These are phyloP conservation scores for Aureobasidium sp. DNA, from an alignment of 2,329 filamentous ascomycete species.

Conservation along the genomic window DNA sequence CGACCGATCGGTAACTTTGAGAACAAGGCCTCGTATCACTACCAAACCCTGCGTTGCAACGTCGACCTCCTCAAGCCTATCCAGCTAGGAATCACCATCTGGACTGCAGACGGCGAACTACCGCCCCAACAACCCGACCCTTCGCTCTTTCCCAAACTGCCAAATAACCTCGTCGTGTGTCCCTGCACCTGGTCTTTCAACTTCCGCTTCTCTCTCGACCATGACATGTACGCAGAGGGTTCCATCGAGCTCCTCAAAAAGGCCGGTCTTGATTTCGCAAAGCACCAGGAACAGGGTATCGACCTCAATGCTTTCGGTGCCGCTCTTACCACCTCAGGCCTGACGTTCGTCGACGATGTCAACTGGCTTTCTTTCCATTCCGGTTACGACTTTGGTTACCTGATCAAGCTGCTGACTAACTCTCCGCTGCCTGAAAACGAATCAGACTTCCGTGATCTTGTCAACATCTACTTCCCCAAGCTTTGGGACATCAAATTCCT, in stretches of 20 bases:
- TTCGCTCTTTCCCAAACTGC: slow-evolving; percentile 38
- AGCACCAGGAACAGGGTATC: slow-evolving; percentile 80
- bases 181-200: slow-evolving; percentile 99
- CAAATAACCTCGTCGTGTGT: slow-evolving; percentile 49
- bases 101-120: slow-evolving; percentile 81
- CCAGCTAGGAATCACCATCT: slow-evolving; percentile 89
- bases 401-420: slow-evolving; percentile 87
- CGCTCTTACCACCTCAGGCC: slow-evolving; percentile 80
- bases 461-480: slow-evolving; percentile 87
- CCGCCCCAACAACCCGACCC: slow-evolving; percentile 59
- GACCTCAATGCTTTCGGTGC: slow-evolving; percentile 83
- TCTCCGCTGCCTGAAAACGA: slow-evolving; percentile 80
- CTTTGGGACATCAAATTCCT: slow-evolving; percentile 96
- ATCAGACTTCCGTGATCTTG: slow-evolving; percentile 75
- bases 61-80: slow-evolving; percentile 97
- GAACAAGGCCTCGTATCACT: slow-evolving; percentile 96
- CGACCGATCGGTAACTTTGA: slow-evolving; percentile 85
- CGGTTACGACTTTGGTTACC: slow-evolving; percentile 95
- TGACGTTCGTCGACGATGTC: slow-evolving; percentile 79
- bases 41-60: slow-evolving; percentile 93
- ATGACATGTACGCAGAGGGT: slow-evolving; percentile 96
- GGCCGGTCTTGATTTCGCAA: slow-evolving; percentile 84
- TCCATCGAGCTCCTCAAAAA: slow-evolving; percentile 86
- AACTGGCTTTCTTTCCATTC: slow-evolving; percentile 98
- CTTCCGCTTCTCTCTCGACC: slow-evolving; percentile 88